Evolutionary conservation across 2,329 filamentous ascomycete species (phyloP).

Genomic region (Lithohypha guttulata): DNA sequence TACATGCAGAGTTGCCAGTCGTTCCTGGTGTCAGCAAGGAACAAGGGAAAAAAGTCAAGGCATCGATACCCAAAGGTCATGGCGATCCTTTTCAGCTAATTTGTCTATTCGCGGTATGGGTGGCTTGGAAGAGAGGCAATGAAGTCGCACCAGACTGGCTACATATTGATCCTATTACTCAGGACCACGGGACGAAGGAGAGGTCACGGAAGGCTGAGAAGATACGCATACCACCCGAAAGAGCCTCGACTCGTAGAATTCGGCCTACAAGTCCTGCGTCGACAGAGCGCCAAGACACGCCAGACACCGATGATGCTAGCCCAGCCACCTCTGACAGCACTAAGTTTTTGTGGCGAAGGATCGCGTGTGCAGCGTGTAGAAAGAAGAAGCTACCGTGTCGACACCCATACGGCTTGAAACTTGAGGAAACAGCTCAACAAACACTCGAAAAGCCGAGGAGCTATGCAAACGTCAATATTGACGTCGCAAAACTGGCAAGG

Average conservation of each 20-base stretch:
- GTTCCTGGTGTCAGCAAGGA: slow-evolving; percentile 41
- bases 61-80: slow-evolving; percentile 52
- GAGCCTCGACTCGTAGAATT: slow-evolving; percentile 34
- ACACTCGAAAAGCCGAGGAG: slow-evolving; percentile 23
- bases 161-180: slow-evolving; percentile 44
- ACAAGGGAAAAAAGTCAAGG: slow-evolving; percentile 48
- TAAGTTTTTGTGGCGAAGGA: slow-evolving; percentile 36
- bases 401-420: slow-evolving; percentile 45
- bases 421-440: slow-evolving; percentile 23
- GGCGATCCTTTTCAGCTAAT: slow-evolving; percentile 52
- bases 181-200: slow-evolving; percentile 20
- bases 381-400: slow-evolving; percentile 53
- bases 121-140: slow-evolving; percentile 57
- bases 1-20: slow-evolving; percentile 46
- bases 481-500: slow-evolving; percentile 11
- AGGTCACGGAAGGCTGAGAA: slow-evolving; percentile 19
- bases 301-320: slow-evolving; percentile 1
- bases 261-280: slow-evolving; percentile 16
- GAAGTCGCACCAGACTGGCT: slow-evolving; percentile 53
- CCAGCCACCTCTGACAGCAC: slow-evolving; percentile 1
- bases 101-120: slow-evolving; percentile 53
- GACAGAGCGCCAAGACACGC: slow-evolving; percentile 4
- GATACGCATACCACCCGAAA: slow-evolving; percentile 24
- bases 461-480: slow-evolving; percentile 14
- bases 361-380: slow-evolving; percentile 53